A percentile compares a stretch with the other conserved stretches of the same genome.
Conservation (phyloP, 2,329 filamentous ascomycete species). For the Parasarocladium wereldwijsianum region DNA sequence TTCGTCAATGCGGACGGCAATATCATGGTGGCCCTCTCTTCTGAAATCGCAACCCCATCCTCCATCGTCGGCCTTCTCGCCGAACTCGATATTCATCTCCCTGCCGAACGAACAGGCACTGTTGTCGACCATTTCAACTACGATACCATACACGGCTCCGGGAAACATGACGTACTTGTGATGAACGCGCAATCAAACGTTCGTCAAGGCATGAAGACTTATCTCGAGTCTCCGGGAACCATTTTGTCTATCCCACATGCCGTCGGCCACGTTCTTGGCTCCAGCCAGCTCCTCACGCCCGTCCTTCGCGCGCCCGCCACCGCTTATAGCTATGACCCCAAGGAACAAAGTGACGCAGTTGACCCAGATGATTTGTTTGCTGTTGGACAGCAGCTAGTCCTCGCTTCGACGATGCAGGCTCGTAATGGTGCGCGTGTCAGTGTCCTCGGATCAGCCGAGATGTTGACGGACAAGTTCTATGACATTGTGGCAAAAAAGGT, state of each 20-base stretch:
- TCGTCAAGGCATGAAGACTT: constrained; percentile 57
- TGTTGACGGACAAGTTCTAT: constrained; percentile 83
- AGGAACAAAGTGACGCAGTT: constrained; percentile 58
- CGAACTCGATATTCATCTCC: constrained; percentile 82
- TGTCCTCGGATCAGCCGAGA: constrained; percentile 72
- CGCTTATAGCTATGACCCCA: constrained; percentile 87
- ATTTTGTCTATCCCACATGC: constrained; percentile 70
- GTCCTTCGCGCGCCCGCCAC: constrained; percentile 71
- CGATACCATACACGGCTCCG: constrained; percentile 59
- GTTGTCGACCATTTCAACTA: constrained; percentile 96
- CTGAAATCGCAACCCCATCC: constrained; percentile 52
- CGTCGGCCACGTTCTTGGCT: constrained; percentile 69
- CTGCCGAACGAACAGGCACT: constrained; percentile 67
- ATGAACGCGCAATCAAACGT: constrained; percentile 52
- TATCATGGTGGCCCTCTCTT: constrained; percentile 72
- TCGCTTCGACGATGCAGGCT: constrained; percentile 79
- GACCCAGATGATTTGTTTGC: constrained; percentile 67
- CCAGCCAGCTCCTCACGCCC: constrained; percentile 62
- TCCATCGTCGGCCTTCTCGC: constrained; percentile 65
- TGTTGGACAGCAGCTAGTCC: constrained; percentile 65
- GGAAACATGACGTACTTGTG: constrained; percentile 80
- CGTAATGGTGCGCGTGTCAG: constrained; percentile 86
- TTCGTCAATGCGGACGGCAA: constrained; percentile 90
- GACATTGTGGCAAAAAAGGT: constrained; percentile 58
- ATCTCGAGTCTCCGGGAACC: constrained; percentile 44